These are phyloP conservation scores for Coemansia sp. DNA, from an alignment of 192 early-diverging fungal genomes.

Conservation along the genomic window DNA sequence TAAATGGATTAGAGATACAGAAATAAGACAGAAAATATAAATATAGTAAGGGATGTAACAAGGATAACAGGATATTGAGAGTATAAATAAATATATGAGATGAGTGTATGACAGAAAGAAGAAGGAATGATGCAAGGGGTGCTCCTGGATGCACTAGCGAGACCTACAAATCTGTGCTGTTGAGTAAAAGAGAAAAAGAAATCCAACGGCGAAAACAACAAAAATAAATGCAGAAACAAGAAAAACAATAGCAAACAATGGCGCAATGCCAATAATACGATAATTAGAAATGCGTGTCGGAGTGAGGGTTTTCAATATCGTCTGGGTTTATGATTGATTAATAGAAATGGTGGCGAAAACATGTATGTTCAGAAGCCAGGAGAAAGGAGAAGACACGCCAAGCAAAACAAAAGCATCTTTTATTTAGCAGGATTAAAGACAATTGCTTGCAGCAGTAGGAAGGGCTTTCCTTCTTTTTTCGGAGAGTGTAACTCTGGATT, in stretches of 20 bases:
- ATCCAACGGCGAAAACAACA: neutral
- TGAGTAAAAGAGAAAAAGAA: neutral
- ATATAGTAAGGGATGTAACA: neutral
- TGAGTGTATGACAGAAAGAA: slow-evolving; percentile 5
- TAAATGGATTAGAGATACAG: slow-evolving; percentile 1
- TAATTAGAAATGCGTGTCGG: neutral
- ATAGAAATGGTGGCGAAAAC: neutral
- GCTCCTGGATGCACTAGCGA: neutral
- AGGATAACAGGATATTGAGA: neutral
- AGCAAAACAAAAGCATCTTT: neutral
- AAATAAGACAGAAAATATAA: slow-evolving; percentile 7
- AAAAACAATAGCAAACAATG: slow-evolving; percentile 10
- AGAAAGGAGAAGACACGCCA: neutral
- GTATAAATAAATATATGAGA: slow-evolving; percentile 7
- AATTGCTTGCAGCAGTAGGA: neutral
- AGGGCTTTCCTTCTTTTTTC: neutral
- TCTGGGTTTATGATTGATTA: neutral
- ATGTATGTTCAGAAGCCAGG: neutral
- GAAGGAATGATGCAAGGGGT: slow-evolving; percentile 1
- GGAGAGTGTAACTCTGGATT: neutral
- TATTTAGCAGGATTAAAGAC: neutral
- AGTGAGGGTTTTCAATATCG: neutral
- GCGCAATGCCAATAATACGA: slow-evolving; percentile 1
- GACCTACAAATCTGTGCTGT: neutral
- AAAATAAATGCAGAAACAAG: neutral